Evolutionary conservation across 305 asterid genomes (phyloP).

Genomic region (Solanum aculeatissimum): DNA sequence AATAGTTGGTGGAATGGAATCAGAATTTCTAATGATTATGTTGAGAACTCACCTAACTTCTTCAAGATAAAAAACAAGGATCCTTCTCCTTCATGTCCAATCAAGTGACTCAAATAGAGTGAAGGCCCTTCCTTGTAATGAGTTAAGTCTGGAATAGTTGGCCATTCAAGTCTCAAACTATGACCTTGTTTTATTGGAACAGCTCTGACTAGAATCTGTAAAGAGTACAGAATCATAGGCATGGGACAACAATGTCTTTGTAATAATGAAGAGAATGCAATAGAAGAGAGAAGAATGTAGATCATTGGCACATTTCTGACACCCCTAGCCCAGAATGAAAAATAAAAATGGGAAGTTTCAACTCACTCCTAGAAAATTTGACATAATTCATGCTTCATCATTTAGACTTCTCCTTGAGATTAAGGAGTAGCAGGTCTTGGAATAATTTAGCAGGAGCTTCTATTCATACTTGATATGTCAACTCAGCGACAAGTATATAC

Average conservation of each 20-base stretch:
- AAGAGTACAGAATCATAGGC: not conserved
- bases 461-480: not conserved
- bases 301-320: not conserved
- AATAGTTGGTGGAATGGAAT: not conserved
- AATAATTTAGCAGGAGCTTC: not conserved
- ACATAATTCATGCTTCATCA: not conserved
- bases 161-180: constrained; percentile 85
- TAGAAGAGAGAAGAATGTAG: not conserved
- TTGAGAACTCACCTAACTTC: constrained; percentile 70
- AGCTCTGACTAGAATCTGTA: constrained; percentile 84
- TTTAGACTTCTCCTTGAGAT: not conserved
- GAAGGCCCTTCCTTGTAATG: constrained; percentile 81
- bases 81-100: constrained; percentile 99
- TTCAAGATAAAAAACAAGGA: constrained; percentile 80
- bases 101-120: constrained; percentile 82
- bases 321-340: not conserved
- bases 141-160: constrained; percentile 63
- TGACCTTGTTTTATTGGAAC: constrained; percentile 94
- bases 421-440: not conserved
- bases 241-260: not conserved
- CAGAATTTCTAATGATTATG: not conserved
- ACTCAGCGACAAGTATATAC: not conserved
- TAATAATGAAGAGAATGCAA: not conserved
- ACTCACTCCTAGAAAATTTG: not conserved
- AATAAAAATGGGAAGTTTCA: not conserved